Evolutionary conservation across 2,329 filamentous ascomycete genomes (phyloP).

Genomic region (Venturiaceae sp.): DNA sequence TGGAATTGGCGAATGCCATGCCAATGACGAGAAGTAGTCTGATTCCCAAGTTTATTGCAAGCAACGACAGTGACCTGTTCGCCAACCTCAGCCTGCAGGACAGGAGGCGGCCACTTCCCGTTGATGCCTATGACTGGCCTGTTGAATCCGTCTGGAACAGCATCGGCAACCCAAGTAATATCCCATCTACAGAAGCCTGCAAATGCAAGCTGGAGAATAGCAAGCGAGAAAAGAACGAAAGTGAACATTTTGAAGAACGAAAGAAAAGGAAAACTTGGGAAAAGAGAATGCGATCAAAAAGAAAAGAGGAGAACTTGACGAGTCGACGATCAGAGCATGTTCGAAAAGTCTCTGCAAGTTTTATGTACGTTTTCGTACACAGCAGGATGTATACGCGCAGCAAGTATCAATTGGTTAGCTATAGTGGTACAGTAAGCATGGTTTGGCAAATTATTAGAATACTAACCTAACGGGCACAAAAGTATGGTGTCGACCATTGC

Average conservation of each 20-base stretch:
- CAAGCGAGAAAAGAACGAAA: background rate
- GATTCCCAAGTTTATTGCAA: constrained; percentile 51
- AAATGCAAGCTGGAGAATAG: background rate
- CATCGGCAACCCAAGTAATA: constrained; percentile 40
- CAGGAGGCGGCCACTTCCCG: constrained; percentile 62
- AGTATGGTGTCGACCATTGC: no score
- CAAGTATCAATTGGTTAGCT: background rate
- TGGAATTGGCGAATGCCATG: constrained; percentile 51
- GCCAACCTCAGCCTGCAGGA: constrained; percentile 52
- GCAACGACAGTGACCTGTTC: constrained; percentile 52
- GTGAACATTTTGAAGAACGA: background rate
- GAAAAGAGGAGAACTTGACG: background rate
- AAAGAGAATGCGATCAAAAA: background rate
- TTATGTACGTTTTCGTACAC: background rate
- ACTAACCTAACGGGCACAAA: no score
- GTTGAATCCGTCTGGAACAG: constrained; percentile 46
- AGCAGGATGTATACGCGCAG: background rate
- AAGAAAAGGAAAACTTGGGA: background rate
- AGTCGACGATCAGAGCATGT: background rate
- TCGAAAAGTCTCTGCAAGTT: background rate
- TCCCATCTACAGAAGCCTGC: constrained; percentile 36
- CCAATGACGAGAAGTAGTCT: constrained; percentile 56
- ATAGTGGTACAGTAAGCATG: background rate
- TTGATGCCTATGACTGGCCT: constrained; percentile 69
- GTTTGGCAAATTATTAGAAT: background rate